These are phyloP conservation scores for Liquidambar formosana DNA, from an alignment of 164 flowering plant species.

Conservation along the genomic window DNA sequence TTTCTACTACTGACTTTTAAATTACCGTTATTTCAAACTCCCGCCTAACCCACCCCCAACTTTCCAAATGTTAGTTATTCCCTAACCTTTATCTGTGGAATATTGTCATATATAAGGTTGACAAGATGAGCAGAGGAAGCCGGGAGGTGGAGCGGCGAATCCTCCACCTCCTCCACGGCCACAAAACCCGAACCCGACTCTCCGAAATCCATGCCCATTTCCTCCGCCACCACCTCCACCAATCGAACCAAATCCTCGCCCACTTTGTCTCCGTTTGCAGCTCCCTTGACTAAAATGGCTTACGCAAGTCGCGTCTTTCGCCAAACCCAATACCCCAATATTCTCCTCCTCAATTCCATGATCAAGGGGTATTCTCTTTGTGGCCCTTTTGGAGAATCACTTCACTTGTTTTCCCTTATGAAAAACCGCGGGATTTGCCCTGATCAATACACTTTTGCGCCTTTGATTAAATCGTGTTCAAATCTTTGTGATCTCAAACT, in stretches of 20 bases:
- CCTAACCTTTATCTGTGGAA: background rate
- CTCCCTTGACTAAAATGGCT: constrained; percentile 33
- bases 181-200: constrained; percentile 49
- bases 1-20: too few species aligned
- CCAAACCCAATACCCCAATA: constrained; percentile 52
- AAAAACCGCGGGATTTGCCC: constrained; percentile 57
- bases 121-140: constrained; percentile 22
- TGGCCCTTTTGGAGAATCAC: constrained; percentile 49
- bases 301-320: constrained; percentile 64
- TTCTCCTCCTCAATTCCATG: constrained; percentile 77
- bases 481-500: constrained; percentile 29
- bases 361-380: constrained; percentile 65
- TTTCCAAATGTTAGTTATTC: background rate
- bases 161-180: constrained; percentile 74
- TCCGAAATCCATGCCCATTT: constrained; percentile 71
- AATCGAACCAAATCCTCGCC: constrained; percentile 70
- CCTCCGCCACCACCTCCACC: constrained; percentile 70
- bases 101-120: background rate
- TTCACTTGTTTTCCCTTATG: constrained; percentile 49
- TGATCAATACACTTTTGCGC: constrained; percentile 74
- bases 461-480: constrained; percentile 70
- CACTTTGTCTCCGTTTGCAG: constrained; percentile 74
- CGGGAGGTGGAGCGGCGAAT: constrained; percentile 55
- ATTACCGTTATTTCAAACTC: too few species aligned
- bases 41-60: too few species aligned